phyloP scores from a whole-genome alignment of 805 yeast species.

The Myxozyma kluyveri region DNA sequence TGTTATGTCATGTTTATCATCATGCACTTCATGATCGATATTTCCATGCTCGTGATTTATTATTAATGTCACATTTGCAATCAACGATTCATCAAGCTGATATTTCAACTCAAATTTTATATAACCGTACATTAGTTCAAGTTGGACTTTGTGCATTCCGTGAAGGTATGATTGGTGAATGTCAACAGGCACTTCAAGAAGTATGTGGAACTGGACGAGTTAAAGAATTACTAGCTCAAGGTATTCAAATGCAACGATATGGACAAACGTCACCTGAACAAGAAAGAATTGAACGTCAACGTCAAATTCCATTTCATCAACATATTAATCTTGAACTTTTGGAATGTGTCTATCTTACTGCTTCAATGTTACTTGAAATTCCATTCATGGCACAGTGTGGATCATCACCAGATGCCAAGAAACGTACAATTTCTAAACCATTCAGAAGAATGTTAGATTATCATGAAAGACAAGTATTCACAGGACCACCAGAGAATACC shows the following conservation, averaged over 20 bases:
- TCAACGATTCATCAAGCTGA: slow-evolving; percentile 80
- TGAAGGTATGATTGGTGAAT: slow-evolving; percentile 76
- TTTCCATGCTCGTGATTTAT: slow-evolving; percentile 80
- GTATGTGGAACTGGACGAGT: slow-evolving; percentile 80
- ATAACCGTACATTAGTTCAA: slow-evolving; percentile 93
- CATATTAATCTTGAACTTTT: slow-evolving; percentile 93
- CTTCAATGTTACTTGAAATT: slow-evolving; percentile 83
- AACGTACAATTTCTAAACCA: slow-evolving; percentile 71
- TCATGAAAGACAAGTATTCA: slow-evolving; percentile 90
- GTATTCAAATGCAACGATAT: slow-evolving; percentile 60
- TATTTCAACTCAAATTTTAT: slow-evolving; percentile 80
- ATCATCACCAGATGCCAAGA: slow-evolving; percentile 50
- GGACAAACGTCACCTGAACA: slow-evolving; percentile 48
- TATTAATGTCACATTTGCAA: slow-evolving; percentile 82
- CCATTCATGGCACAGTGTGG: slow-evolving; percentile 80
- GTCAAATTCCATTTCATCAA: slow-evolving; percentile 94
- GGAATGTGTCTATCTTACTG: slow-evolving; percentile 89
- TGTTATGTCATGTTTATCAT: slow-evolving; percentile 82
- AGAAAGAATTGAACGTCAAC: slow-evolving; percentile 59
- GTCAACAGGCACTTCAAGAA: slow-evolving; percentile 84
- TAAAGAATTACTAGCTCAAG: slow-evolving; percentile 93
- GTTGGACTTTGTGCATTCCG: slow-evolving; percentile 95
- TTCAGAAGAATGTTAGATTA: slow-evolving; percentile 88
- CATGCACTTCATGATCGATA: slow-evolving; percentile 85
- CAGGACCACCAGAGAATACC: slow-evolving; percentile 96